Evolutionary conservation across 176 grass and related monocot species (phyloP).

Genomic region (Musa beccarii): DNA sequence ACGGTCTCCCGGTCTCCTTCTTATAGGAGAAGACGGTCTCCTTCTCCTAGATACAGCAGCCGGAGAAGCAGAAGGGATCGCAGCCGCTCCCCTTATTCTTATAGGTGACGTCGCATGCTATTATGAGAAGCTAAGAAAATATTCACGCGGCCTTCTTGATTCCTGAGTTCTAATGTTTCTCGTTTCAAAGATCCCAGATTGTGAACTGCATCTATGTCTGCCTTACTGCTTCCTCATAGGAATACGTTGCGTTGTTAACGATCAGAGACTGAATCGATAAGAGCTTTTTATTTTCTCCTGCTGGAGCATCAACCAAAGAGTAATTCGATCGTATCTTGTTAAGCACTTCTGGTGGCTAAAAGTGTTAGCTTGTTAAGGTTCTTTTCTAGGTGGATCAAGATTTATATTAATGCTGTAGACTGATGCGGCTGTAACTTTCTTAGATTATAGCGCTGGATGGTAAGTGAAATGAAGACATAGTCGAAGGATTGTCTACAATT

Average conservation of each 20-base stretch:
- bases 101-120: slow-evolving; percentile 70
- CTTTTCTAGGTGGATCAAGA: background rate
- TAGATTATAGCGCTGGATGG: background rate
- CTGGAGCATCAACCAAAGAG: background rate
- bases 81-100: slow-evolving; percentile 80
- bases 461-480: background rate
- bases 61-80: slow-evolving; percentile 60
- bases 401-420: background rate
- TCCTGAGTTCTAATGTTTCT: background rate
- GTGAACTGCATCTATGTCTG: background rate
- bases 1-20: slow-evolving; percentile 63
- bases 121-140: background rate
- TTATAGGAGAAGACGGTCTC: slow-evolving; percentile 62
- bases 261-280: background rate
- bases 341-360: background rate
- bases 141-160: background rate
- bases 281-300: background rate
- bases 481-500: background rate
- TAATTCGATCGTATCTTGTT: background rate
- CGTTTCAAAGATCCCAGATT: background rate
- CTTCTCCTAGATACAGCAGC: slow-evolving; percentile 47
- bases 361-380: background rate
- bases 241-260: background rate
- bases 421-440: background rate
- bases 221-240: background rate